These are phyloP conservation scores for Chloris gayana DNA, from an alignment of 176 grass and related monocot species.

Conservation along the genomic window DNA sequence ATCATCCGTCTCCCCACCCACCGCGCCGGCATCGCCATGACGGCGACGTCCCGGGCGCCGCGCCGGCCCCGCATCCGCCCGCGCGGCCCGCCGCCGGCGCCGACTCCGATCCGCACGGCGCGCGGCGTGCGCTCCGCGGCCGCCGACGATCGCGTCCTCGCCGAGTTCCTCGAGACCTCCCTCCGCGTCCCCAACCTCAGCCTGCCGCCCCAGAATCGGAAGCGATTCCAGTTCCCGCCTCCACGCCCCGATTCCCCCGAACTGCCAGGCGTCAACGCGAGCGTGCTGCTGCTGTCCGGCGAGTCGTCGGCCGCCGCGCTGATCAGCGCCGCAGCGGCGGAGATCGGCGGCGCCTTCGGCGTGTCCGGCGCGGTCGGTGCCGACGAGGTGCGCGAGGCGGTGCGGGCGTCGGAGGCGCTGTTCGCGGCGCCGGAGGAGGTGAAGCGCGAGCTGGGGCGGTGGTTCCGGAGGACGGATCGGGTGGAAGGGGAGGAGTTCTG, in stretches of 20 bases:
- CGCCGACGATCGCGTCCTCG: slow-evolving; percentile 62
- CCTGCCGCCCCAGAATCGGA: slow-evolving; percentile 38
- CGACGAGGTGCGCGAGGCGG: slow-evolving; percentile 38
- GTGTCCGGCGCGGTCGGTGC: slow-evolving; percentile 37
- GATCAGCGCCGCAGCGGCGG: slow-evolving; percentile 19
- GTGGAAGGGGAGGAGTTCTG: slow-evolving; percentile 60
- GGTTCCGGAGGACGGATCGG: slow-evolving; percentile 47
- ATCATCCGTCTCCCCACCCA: neutral
- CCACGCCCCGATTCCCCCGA: neutral
- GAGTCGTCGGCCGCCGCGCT: neutral
- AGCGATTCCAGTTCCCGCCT: slow-evolving; percentile 46
- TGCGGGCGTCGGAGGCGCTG: slow-evolving; percentile 37
- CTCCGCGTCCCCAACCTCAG: slow-evolving; percentile 61
- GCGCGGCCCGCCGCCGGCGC: slow-evolving; percentile 59
- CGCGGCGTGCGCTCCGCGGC: slow-evolving; percentile 66
- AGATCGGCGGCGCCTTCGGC: slow-evolving; percentile 53
- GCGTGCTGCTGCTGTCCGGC: neutral
- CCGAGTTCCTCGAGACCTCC: slow-evolving; percentile 74
- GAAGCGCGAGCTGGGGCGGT: slow-evolving; percentile 42
- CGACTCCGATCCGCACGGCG: slow-evolving; percentile 72
- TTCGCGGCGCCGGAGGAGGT: slow-evolving; percentile 45
- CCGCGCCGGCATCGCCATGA: slow-evolving; percentile 30
- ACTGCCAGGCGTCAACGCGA: neutral
- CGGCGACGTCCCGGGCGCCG: slow-evolving; percentile 53
- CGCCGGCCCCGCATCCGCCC: slow-evolving; percentile 24